A percentile compares a stretch with the other conserved stretches of the same genome.
These are phyloP conservation scores for Arthrinium phaeospermum DNA, from an alignment of 2,329 filamentous ascomycete species.

Conservation along the genomic window DNA sequence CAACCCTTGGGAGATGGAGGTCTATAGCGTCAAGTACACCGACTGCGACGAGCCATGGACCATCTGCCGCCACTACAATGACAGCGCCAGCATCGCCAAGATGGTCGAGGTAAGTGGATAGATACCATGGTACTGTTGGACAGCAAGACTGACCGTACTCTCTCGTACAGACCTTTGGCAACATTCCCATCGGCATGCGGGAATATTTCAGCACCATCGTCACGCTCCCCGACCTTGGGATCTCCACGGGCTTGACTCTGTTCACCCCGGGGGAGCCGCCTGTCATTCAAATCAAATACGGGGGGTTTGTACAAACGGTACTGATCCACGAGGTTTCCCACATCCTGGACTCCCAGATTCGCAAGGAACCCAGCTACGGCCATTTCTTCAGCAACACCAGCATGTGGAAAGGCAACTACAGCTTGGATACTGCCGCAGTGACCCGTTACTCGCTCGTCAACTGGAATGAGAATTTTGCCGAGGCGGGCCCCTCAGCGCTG, in stretches of 20 bases:
- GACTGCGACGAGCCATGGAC: neutral
- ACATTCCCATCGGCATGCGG: neutral
- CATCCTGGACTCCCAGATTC: neutral
- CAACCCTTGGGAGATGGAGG: conserved; percentile 2
- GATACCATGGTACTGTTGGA: fast-evolving
- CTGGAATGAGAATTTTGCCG: neutral
- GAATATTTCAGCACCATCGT: neutral
- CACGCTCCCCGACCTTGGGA: neutral
- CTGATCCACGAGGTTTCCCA: neutral
- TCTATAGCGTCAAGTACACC: neutral
- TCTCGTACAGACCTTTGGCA: neutral
- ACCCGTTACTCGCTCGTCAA: neutral
- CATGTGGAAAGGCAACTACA: neutral
- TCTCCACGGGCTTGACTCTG: too few species aligned
- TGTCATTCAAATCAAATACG: neutral
- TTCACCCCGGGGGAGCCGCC: too few species aligned
- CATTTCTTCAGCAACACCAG: neutral
- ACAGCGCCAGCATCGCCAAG: neutral
- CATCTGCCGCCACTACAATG: neutral
- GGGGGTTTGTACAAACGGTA: neutral
- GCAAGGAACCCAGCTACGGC: neutral
- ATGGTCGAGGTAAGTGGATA: neutral
- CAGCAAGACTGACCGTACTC: neutral
- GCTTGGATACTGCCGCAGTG: neutral
- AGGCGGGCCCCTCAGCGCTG: neutral